Evolutionary conservation across 2,329 filamentous ascomycete species (phyloP).

Genomic region (Trichoderma semiorbis): DNA sequence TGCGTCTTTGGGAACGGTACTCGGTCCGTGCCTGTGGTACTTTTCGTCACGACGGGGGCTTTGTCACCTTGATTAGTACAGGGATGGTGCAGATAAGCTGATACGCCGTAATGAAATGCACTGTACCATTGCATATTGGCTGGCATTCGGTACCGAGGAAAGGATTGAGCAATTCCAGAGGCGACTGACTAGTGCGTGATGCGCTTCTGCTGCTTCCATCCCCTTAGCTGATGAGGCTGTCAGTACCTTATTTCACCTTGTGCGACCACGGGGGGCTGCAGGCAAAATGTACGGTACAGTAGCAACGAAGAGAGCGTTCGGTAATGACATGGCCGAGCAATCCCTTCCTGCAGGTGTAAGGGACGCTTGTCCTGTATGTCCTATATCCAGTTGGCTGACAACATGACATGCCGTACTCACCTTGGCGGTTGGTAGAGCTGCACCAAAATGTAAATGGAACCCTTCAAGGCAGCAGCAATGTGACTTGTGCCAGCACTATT

Average conservation of each 20-base stretch:
- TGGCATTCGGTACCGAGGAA: not conserved
- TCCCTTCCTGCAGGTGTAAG: not conserved
- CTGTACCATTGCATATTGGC: not conserved
- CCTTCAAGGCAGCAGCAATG: not conserved
- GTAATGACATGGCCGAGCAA: not conserved
- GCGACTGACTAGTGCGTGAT: not conserved
- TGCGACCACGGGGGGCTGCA: conserved; percentile 4
- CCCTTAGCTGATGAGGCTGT: conserved; percentile 12
- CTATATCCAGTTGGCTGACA: not conserved
- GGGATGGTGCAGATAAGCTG: conserved; percentile 9
- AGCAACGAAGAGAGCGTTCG: not conserved
- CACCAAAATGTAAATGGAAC: not conserved
- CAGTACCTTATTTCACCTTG: conserved; percentile 1
- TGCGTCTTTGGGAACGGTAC: not conserved
- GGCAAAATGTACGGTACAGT: not conserved
- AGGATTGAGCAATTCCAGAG: not conserved
- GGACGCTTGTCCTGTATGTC: not conserved
- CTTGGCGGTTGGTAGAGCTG: not conserved
- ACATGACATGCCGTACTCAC: not conserved
- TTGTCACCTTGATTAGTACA: conserved; percentile 13
- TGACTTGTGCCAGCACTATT: not conserved
- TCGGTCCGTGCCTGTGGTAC: conserved; percentile 8
- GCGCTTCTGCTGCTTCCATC: not conserved
- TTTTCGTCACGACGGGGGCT: conserved; percentile 14
- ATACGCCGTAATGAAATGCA: conserved; percentile 6